Conservation (phyloP, 495 filamentous ascomycete genomes). For the Penicillium tannophilum region DNA sequence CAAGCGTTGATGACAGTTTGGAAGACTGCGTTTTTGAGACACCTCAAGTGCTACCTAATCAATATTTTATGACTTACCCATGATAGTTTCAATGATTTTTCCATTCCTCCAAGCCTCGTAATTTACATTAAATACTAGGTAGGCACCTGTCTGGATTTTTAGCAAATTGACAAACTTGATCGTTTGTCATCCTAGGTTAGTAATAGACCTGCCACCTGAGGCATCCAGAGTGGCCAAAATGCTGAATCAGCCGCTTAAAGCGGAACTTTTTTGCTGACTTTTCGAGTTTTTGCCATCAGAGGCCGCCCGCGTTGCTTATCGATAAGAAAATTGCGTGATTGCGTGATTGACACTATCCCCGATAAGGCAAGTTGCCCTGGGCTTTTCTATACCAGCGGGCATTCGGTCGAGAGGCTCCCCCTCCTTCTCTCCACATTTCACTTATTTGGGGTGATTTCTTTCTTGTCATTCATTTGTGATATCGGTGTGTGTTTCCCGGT, state of each 20-base stretch:
- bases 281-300: constrained; percentile 4
- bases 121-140: no score
- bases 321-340: constrained; percentile 47
- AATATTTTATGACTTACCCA: no score
- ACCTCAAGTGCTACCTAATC: no score
- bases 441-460: constrained; percentile 22
- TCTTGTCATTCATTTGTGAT: constrained; percentile 28
- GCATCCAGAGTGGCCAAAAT: not conserved
- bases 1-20: no score
- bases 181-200: no score
- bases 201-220: not conserved
- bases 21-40: no score
- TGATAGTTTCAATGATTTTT: no score
- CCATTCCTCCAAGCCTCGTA: no score
- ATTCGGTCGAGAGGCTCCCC: constrained; percentile 18
- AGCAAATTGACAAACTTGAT: no score
- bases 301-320: constrained; percentile 13
- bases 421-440: constrained; percentile 26
- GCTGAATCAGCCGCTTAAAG: constrained; percentile 3
- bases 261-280: not conserved
- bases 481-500: constrained; percentile 28
- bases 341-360: constrained; percentile 44
- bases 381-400: constrained; percentile 36
- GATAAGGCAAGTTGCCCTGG: constrained; percentile 36
- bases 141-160: no score